Evolutionary conservation across 2,329 filamentous ascomycete species (phyloP).

Genomic region (Cytospora piceicola): DNA sequence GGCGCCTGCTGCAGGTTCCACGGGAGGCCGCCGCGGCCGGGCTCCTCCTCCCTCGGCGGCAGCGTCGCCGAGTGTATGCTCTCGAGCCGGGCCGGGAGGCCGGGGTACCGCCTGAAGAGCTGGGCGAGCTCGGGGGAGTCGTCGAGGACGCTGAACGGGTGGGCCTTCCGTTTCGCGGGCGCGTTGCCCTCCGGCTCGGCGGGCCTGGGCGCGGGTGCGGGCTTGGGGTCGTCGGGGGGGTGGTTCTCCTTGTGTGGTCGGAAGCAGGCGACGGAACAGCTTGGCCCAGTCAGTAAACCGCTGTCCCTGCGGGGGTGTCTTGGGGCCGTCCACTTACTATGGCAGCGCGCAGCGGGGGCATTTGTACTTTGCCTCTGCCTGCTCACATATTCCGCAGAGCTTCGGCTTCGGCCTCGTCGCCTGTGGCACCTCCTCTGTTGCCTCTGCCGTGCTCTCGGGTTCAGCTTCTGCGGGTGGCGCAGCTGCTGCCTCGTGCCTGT

Average conservation of each 20-base stretch:
- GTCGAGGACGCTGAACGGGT: constrained; percentile 58
- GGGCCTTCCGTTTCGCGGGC: constrained; percentile 30
- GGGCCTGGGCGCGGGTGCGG: constrained; percentile 27
- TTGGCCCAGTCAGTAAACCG: constrained; percentile 36
- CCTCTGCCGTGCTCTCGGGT: constrained; percentile 2
- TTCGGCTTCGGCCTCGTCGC: constrained; percentile 34
- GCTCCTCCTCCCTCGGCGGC: constrained; percentile 42
- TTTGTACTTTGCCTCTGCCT: constrained; percentile 61
- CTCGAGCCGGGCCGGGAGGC: constrained; percentile 50
- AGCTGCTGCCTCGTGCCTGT: background rate
- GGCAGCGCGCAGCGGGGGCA: constrained; percentile 61
- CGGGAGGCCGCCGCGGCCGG: constrained; percentile 28
- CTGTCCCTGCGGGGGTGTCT: constrained; percentile 4
- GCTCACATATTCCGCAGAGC: constrained; percentile 59
- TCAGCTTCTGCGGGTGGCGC: background rate
- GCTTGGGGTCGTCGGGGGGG: constrained; percentile 34
- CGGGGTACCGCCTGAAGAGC: constrained; percentile 59
- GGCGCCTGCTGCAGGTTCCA: constrained; percentile 32
- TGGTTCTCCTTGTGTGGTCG: constrained; percentile 39
- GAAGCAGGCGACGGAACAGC: constrained; percentile 63
- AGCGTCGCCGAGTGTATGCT: constrained; percentile 55
- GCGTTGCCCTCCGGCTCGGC: constrained; percentile 24
- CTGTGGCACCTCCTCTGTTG: constrained; percentile 21
- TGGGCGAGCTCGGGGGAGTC: constrained; percentile 52
- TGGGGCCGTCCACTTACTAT: constrained; percentile 52